A percentile compares a stretch with the other conserved stretches of the same genome.
These are phyloP conservation scores for Russula abietina DNA, from an alignment of 768 basidiomycete species.

Conservation along the genomic window DNA sequence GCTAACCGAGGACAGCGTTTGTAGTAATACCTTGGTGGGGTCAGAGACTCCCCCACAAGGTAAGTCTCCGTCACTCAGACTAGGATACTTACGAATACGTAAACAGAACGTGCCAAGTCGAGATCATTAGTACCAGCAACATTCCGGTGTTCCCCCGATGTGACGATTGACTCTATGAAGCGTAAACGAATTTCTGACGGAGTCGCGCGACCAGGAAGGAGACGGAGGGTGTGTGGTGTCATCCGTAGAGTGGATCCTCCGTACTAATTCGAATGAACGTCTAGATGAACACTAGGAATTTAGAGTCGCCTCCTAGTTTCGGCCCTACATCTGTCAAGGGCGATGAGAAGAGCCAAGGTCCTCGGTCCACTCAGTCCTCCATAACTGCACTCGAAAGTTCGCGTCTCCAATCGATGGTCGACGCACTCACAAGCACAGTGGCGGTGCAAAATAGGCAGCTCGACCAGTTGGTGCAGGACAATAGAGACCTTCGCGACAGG, in stretches of 20 bases:
- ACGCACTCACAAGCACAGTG: background rate
- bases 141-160: background rate
- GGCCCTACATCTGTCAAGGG: background rate
- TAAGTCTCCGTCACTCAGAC: background rate
- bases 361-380: background rate
- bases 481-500: background rate
- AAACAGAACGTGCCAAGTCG: background rate
- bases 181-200: slow-evolving; percentile 15
- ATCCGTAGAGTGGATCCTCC: background rate
- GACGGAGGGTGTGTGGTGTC: slow-evolving; percentile 8
- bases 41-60: slow-evolving; percentile 10
- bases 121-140: background rate
- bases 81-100: slow-evolving; percentile 3
- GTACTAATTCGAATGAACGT: background rate
- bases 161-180: background rate
- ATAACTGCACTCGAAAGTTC: background rate
- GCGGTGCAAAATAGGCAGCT: slow-evolving; percentile 11
- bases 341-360: background rate
- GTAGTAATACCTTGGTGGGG: slow-evolving; percentile 14
- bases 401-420: background rate
- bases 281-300: background rate
- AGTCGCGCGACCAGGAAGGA: slow-evolving; percentile 12
- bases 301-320: background rate
- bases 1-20: slow-evolving; percentile 14
- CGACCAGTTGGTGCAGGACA: background rate